These are phyloP conservation scores for Neurospora sp. DNA, from an alignment of 495 filamentous ascomycete genomes.

Conservation along the genomic window DNA sequence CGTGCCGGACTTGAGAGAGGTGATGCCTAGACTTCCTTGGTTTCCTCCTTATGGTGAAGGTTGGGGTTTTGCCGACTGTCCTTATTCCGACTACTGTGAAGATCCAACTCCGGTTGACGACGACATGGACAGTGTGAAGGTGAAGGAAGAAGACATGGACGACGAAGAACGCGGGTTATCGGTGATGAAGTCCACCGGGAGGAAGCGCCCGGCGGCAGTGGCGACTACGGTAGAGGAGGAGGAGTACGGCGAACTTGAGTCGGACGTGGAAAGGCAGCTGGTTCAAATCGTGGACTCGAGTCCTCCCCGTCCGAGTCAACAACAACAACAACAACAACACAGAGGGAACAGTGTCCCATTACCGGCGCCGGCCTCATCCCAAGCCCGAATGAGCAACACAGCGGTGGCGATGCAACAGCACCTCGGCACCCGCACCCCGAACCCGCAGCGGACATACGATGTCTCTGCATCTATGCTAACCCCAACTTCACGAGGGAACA, in stretches of 20 bases:
- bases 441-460: neutral
- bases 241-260: conserved; percentile 1
- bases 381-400: neutral
- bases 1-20: neutral
- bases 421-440: neutral
- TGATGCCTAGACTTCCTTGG: neutral
- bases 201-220: conserved; percentile 2
- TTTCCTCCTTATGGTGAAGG: neutral
- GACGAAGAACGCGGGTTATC: neutral
- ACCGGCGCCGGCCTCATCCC: conserved; percentile 29
- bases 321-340: neutral
- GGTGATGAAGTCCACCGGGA: neutral
- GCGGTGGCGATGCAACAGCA: neutral
- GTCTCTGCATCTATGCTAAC: neutral
- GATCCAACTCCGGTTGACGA: neutral
- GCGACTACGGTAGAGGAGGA: conserved; percentile 3
- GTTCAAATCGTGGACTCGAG: neutral
- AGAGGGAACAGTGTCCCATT: neutral
- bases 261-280: conserved; percentile 11
- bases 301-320: neutral
- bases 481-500: conserved; percentile 1
- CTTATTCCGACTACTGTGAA: neutral
- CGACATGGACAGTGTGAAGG: neutral
- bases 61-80: neutral
- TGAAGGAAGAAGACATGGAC: neutral